Percentiles rank a stretch among this genome's conserved stretches.
Conservation (phyloP, 805 yeast genomes). For the Candida loeiensis region DNA sequence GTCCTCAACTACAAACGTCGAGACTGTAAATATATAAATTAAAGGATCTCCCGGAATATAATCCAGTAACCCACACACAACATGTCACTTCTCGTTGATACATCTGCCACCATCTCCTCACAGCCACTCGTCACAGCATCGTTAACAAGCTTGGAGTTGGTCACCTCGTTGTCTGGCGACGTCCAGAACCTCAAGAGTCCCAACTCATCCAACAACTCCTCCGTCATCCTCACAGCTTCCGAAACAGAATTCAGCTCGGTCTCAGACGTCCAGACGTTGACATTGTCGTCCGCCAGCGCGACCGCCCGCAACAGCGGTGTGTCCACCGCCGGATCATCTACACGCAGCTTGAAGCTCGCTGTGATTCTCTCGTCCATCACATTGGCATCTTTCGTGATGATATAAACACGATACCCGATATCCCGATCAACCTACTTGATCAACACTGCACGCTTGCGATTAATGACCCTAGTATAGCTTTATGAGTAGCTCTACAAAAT, state of each 20-base stretch:
- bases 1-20: too few species aligned
- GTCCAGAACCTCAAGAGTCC: conserved; percentile 3
- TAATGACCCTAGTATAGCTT: too few species aligned
- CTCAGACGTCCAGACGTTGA: conserved; percentile 11
- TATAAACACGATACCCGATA: background rate
- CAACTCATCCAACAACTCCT: background rate
- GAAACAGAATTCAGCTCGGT: conserved; percentile 7
- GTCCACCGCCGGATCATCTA: background rate
- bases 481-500: background rate
- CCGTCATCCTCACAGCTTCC: conserved; percentile 6
- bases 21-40: too few species aligned
- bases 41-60: background rate
- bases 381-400: background rate
- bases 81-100: conserved; percentile 12
- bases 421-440: too few species aligned
- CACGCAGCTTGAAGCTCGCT: conserved; percentile 5
- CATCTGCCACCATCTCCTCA: conserved; percentile 5
- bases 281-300: conserved; percentile 7
- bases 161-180: conserved; percentile 3
- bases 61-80: background rate
- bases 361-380: background rate
- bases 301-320: conserved; percentile 6
- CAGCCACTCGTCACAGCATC: conserved; percentile 10
- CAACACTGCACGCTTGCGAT: too few species aligned
- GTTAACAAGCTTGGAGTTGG: conserved; percentile 10